These are phyloP conservation scores for Myriosclerotinia curreyana DNA, from an alignment of 2,329 filamentous ascomycete genomes.

Conservation along the genomic window DNA sequence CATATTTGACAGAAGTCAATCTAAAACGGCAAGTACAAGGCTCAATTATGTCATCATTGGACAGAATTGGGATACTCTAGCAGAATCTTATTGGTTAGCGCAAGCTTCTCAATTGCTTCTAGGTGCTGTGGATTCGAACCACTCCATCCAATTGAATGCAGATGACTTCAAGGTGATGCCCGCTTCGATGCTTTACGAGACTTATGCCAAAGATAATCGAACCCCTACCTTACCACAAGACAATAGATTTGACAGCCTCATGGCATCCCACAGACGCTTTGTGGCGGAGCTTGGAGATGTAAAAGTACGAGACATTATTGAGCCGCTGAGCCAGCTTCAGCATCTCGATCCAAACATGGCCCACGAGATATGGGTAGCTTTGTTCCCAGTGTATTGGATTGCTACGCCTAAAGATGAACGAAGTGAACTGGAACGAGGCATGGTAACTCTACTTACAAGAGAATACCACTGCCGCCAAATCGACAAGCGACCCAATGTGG, in stretches of 20 bases:
- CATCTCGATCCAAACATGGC: slow-evolving; percentile 80
- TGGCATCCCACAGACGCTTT: slow-evolving; percentile 79
- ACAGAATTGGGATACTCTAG: slow-evolving; percentile 95
- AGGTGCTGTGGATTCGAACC: slow-evolving; percentile 83
- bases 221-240: slow-evolving; percentile 71
- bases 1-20: slow-evolving; percentile 92
- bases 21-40: slow-evolving; percentile 85
- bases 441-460: slow-evolving; percentile 87
- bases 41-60: slow-evolving; percentile 84
- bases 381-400: slow-evolving; percentile 95
- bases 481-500: slow-evolving; percentile 91
- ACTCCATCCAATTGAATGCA: slow-evolving; percentile 70
- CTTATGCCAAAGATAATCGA: slow-evolving; percentile 67
- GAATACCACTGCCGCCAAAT: slow-evolving; percentile 94
- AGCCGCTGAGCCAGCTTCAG: slow-evolving; percentile 87
- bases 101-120: slow-evolving; percentile 93
- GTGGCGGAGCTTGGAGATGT: slow-evolving; percentile 79
- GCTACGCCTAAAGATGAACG: slow-evolving; percentile 84
- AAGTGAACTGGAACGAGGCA: slow-evolving; percentile 81
- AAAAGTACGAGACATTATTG: slow-evolving; percentile 81
- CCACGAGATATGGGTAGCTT: slow-evolving; percentile 82
- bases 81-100: slow-evolving; percentile 93
- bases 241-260: slow-evolving; percentile 75
- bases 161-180: slow-evolving; percentile 82
- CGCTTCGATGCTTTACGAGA: slow-evolving; percentile 68